Evolutionary conservation across 352 stramenopile genomes (phyloP).

Genomic region (Globisporangium viniferum): DNA sequence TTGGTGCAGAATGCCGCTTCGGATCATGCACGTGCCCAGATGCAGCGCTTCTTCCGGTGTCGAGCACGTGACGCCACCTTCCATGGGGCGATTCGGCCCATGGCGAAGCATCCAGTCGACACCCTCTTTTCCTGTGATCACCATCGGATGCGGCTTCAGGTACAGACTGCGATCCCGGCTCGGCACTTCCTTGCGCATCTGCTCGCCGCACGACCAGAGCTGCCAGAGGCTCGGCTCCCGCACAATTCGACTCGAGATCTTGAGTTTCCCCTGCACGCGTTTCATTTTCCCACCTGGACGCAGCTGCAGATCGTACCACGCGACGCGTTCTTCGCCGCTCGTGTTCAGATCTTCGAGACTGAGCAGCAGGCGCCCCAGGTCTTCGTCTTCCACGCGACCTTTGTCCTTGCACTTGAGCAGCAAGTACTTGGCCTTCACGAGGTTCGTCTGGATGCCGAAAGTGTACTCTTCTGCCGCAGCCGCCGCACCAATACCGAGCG

Average conservation of each 20-base stretch:
- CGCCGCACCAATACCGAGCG: conserved; percentile 79
- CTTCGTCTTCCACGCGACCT: conserved; percentile 77
- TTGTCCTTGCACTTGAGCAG: conserved; percentile 89
- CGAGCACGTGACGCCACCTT: conserved; percentile 80
- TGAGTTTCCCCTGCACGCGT: conserved; percentile 76
- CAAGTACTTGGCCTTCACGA: conserved; percentile 76
- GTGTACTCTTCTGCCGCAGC: conserved; percentile 84
- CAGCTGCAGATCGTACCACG: conserved; percentile 85
- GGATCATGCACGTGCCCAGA: conserved; percentile 68
- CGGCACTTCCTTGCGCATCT: conserved; percentile 77
- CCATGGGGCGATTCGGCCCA: conserved; percentile 79
- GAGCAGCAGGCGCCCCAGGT: conserved; percentile 73
- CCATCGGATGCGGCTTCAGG: conserved; percentile 73
- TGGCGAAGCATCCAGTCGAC: conserved; percentile 87
- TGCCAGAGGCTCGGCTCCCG: conserved; percentile 80
- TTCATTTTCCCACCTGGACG: conserved; percentile 83
- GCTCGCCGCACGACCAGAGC: conserved; percentile 79
- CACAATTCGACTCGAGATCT: conserved; percentile 83
- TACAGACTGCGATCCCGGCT: conserved; percentile 76
- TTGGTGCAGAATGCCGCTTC: conserved; percentile 65
- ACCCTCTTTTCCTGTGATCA: conserved; percentile 79
- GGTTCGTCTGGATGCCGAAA: conserved; percentile 77
- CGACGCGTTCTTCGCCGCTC: conserved; percentile 73
- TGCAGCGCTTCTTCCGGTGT: conserved; percentile 79
- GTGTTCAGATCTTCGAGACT: conserved; percentile 84